Base-by-base conservation (phyloP, 352 stramenopile genomes). In the Phytopythium boreale region DNA sequence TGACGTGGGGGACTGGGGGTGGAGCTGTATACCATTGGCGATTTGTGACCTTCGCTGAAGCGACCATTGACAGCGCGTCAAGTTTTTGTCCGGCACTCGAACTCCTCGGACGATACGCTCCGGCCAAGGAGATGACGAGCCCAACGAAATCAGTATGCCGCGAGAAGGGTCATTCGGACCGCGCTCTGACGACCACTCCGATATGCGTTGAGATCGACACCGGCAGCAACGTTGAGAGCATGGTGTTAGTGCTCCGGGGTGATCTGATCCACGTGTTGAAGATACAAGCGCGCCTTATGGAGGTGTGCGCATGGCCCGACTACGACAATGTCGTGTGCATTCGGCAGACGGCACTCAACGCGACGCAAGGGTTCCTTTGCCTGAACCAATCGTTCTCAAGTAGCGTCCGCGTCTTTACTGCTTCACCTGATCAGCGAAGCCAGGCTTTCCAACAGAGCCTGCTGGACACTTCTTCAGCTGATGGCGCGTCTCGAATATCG, bases 241-340 rank as follows among this genome's bases (percentile, higher is more conserved):
- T 92, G 14, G 56, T 92, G 22, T 55, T 92, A 0, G 71, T 89
- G 8, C 60, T 87, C 26, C 72, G 70, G 19, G 65, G 74, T 4
- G 79, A 89, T 41, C 55, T 87, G 6, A 80, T 92, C 31, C 74
- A 92, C 47, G 80, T 90, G n/a, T 60, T 90, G 11, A 92, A 90
- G 47, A 72, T 92, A 20, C 80, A 90, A 36, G 64, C 74, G 9
- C 67, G 80, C 22, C 59, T 90, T 20, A 47, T 67, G 26, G 58
- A 80, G 15, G 46, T 84, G 10, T 62, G 75, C 26, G 37, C 53
- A 2, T 50, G 71, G 39, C 17, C 56, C 1, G 12, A 31, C 2
- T 62, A 60, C 7, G 68, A 84, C 22, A 65, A 69, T 8, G 56
- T 81, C 10, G 63, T 71, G 2, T 49, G 31, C 1, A 9, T 80